Conservation (phyloP, 2,329 filamentous ascomycete genomes). For the Exophiala spinifera region DNA sequence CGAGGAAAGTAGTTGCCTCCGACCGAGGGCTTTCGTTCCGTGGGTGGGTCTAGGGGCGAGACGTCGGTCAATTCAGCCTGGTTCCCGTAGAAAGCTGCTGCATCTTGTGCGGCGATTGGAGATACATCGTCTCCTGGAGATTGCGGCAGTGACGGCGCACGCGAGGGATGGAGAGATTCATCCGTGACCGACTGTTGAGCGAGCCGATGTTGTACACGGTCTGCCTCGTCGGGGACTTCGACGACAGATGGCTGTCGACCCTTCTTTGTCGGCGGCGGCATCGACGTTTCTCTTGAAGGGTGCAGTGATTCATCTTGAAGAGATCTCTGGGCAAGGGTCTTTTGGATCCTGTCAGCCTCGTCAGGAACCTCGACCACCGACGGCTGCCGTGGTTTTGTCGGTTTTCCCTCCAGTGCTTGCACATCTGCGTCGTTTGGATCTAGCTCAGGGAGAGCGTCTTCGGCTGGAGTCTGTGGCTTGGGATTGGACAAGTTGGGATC, state of each 20-base stretch:
- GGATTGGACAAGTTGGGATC: slow-evolving; percentile 93
- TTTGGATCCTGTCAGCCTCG: slow-evolving; percentile 51
- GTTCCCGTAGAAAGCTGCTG: slow-evolving; percentile 37
- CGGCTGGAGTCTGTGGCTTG: slow-evolving; percentile 52
- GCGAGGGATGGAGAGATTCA: slow-evolving; percentile 49
- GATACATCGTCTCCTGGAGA: slow-evolving; percentile 24
- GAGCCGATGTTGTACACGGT: slow-evolving; percentile 44
- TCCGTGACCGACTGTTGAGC: slow-evolving; percentile 49
- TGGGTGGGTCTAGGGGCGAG: slow-evolving; percentile 51
- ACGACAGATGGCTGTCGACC: slow-evolving; percentile 55
- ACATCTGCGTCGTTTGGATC: slow-evolving; percentile 66
- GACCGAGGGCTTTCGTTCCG: slow-evolving; percentile 47
- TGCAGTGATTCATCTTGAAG: slow-evolving; percentile 51
- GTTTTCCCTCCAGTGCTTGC: slow-evolving; percentile 47
- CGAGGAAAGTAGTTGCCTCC: slow-evolving; percentile 60
- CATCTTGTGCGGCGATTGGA: slow-evolving; percentile 25
- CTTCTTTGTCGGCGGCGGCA: slow-evolving; percentile 31
- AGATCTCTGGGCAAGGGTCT: slow-evolving; percentile 46
- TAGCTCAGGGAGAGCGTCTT: slow-evolving; percentile 46
- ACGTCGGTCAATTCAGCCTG: slow-evolving; percentile 43
- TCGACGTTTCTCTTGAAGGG: slow-evolving; percentile 45
- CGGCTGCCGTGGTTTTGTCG: slow-evolving; percentile 49
- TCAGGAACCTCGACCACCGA: slow-evolving; percentile 61
- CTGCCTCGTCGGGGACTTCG: slow-evolving; percentile 57
- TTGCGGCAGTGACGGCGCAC: slow-evolving; percentile 12